A percentile compares a stretch with the other conserved stretches of the same genome.
Conservation (phyloP, 176 grass and related monocot species). For the Raddia guianensis region DNA sequence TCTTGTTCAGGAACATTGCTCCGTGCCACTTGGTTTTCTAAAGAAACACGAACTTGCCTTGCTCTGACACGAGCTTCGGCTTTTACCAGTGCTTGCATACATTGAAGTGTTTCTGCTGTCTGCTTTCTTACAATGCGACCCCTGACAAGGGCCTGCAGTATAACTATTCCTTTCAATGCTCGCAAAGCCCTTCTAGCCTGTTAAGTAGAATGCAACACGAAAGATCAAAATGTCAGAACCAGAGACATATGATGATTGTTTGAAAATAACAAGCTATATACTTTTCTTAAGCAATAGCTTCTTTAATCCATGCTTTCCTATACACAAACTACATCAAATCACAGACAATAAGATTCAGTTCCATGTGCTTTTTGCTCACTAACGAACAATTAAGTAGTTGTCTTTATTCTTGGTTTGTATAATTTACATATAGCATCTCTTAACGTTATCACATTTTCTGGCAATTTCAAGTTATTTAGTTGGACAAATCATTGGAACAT, state of each 20-base stretch:
- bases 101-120: slow-evolving; percentile 85
- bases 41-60: slow-evolving; percentile 71
- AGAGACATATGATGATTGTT: not conserved
- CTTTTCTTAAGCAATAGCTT: not conserved
- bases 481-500: slow-evolving; percentile 3
- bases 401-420: slow-evolving; percentile 30
- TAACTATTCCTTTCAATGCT: slow-evolving; percentile 91
- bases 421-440: not conserved
- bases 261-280: slow-evolving; percentile 33
- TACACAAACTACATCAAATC: slow-evolving; percentile 17
- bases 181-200: slow-evolving; percentile 90
- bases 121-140: slow-evolving; percentile 89
- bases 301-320: not conserved
- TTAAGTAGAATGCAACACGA: slow-evolving; percentile 36
- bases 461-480: slow-evolving; percentile 20
- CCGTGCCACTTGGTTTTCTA: slow-evolving; percentile 70
- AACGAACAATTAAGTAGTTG: slow-evolving; percentile 38
- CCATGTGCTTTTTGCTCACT: slow-evolving; percentile 6
- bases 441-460: not conserved
- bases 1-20: slow-evolving; percentile 63
- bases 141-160: slow-evolving; percentile 91
- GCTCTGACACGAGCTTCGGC: slow-evolving; percentile 88
- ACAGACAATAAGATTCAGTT: slow-evolving; percentile 27
- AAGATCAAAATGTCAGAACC: slow-evolving; percentile 33
- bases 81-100: slow-evolving; percentile 85